Percentiles rank a stretch among this genome's conserved stretches.
Evolutionary conservation across 2,329 filamentous ascomycete species (phyloP).

Genomic region (Colletotrichum filicis): DNA sequence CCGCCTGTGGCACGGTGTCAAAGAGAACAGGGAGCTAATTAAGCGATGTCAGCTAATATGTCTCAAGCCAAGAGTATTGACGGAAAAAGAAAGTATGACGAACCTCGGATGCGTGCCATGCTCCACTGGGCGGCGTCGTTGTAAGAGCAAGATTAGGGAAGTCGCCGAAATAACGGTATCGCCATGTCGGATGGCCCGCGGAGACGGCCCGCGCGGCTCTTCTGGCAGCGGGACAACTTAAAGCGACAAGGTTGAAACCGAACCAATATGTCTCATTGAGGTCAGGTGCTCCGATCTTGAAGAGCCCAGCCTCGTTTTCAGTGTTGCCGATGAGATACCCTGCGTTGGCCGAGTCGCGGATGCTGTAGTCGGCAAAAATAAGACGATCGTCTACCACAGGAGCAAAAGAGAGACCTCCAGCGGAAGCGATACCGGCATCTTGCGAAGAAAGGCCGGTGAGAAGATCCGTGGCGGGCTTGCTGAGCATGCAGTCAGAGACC

Average conservation of each 20-base stretch:
- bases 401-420: slow-evolving; percentile 8
- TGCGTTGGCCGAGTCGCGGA: slow-evolving; percentile 19
- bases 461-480: slow-evolving; percentile 19
- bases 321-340: slow-evolving; percentile 43
- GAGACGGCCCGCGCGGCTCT: slow-evolving; percentile 40
- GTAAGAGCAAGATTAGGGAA: slow-evolving; percentile 46
- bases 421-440: not conserved
- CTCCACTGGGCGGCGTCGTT: slow-evolving; percentile 43
- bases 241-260: slow-evolving; percentile 41
- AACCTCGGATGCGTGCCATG: slow-evolving; percentile 47
- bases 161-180: slow-evolving; percentile 50
- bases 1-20: slow-evolving; percentile 39
- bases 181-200: slow-evolving; percentile 46
- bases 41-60: slow-evolving; percentile 5
- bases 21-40: slow-evolving; percentile 45
- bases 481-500: slow-evolving; percentile 37
- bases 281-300: slow-evolving; percentile 39
- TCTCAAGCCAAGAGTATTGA: not conserved
- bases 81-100: slow-evolving; percentile 8
- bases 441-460: not conserved
- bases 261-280: slow-evolving; percentile 40
- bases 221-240: slow-evolving; percentile 45
- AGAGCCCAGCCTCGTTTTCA: slow-evolving; percentile 46
- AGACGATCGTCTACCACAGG: slow-evolving; percentile 22
- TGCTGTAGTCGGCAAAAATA: slow-evolving; percentile 26